Evolutionary conservation across 345 rosid species (phyloP), one percentile per base, ranked within the genome.

Genomic region (Boechera divaricarpa): DNA sequence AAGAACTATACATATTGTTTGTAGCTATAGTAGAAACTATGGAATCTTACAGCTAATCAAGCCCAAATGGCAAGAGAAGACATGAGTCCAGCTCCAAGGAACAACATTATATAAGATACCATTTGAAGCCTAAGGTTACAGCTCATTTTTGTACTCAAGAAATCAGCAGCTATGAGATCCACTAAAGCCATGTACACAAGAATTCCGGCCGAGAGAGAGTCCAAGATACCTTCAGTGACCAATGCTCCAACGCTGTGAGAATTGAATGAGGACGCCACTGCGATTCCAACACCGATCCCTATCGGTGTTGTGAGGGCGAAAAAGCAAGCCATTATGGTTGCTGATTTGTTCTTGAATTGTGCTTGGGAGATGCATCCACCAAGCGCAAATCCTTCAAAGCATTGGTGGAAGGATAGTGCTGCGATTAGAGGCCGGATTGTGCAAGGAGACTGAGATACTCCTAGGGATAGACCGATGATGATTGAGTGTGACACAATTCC

Each of bases 331-430:
- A 92, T 91, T n/a, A 87, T 4, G 26, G 85, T 45, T 11, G 93
- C 84, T 6, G 97, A 82, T 16, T 58, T 42, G 26, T 78, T 80
- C 75, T 72, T 90, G 81, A 93, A 86, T 63, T 91, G 89, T 9
- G 99, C 98, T 82, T 93, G 97, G 7, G 98, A 83, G 33, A 91
- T 93, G 87, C 98, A 95, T 38, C 99, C 99, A 33, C 96, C 98
- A 0, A 93, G 91, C 5, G 98, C 98, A 56, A 93, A 87, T 11
- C 98, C 99, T 86, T 95, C 99, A 29, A 95, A 95, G 87, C 93
- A 91, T 28, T 93, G 99, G 79, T 95, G 99, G 79, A 90, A 95
- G 3, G 97, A 90, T 61, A 93, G 74, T 15, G 99, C 99, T 5
- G 94, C 97, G 5, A 91, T 87, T n/a, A 93, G 77, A 6, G 98